Evolutionary conservation across 2,329 filamentous ascomycete genomes (phyloP), one percentile per base, ranked within the genome.

Genomic region (Juglanconis oblonga): DNA sequence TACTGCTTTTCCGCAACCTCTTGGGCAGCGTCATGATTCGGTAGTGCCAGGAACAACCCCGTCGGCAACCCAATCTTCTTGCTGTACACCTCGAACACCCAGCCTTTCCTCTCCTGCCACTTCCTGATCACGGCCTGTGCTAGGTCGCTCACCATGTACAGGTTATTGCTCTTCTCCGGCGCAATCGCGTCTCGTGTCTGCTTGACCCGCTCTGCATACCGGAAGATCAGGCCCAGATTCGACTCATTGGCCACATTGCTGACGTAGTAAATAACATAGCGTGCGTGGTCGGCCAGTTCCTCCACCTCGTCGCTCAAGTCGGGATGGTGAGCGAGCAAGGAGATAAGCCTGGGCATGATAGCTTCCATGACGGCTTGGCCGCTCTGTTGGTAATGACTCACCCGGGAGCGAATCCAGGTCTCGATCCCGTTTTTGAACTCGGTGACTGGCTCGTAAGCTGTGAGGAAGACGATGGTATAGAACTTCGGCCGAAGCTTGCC

Each of bases 131-230:
- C 82, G 3, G 87, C 84, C 73, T 95, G 91, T 0, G 93, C 87
- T 9, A 99, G 82, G 73, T 99, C 95, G 55, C 91, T 93, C 42
- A 99, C 76, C 5, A 93, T 87, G 71, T 97, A 96, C 1, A 99
- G 81, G 63, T 87, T 87, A 59, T 92, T 86, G 67, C 88, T 91
- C 61, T 82, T 80, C 1, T 81, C 77, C 0, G 86, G 83, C 31
- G 84, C 82, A 62, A 98, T 86, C 11, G 85, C 90, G 72, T 99
- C 95, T 47, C 86, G 83, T 9, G 93, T 90, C 73, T 94, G 90
- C 79, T 99, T 99, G 57, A 97, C 88, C 9, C 92, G 87, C 74
- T 98, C 93, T 11, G 92, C 92, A 63, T 97, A 90, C 72, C 95
- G 92, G 78, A 90, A 95, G 45, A 99, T 92, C 63, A 97, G 79